Conservation (phyloP, 2,329 filamentous ascomycete genomes). For the Periconia sp. region DNA sequence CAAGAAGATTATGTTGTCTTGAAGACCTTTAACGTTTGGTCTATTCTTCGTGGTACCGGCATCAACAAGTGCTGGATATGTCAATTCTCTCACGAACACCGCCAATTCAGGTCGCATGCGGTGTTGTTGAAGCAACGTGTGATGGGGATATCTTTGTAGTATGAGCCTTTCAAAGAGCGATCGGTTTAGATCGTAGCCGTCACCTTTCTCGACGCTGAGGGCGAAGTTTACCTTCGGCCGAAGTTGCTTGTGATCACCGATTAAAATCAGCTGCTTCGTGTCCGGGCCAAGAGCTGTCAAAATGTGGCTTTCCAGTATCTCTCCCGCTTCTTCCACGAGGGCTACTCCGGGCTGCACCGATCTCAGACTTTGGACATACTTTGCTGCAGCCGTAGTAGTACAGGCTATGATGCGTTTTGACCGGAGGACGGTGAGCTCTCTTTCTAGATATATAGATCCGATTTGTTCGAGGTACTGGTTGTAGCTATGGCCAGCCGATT, state of each 20-base stretch:
- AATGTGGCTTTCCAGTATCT: conserved; percentile 70
- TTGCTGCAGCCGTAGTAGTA: conserved; percentile 72
- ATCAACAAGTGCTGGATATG: conserved; percentile 65
- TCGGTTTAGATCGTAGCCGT: conserved; percentile 67
- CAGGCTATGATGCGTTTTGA: conserved; percentile 66
- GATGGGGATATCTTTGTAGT: conserved; percentile 54
- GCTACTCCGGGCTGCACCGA: conserved; percentile 60
- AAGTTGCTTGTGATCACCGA: conserved; percentile 74
- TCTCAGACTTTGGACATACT: conserved; percentile 57
- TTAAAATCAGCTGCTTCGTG: conserved; percentile 66
- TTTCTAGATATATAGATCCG: conserved; percentile 26
- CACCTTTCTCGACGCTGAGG: conserved; percentile 63
- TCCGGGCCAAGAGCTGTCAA: conserved; percentile 59
- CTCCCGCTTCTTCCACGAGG: conserved; percentile 72
- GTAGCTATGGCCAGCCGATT: conserved; percentile 43
- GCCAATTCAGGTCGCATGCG: conserved; percentile 72
- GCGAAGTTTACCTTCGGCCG: conserved; percentile 67
- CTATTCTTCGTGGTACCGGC: conserved; percentile 53
- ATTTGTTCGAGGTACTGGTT: conserved; percentile 48
- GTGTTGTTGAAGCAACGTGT: conserved; percentile 63
- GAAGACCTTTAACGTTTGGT: conserved; percentile 57
- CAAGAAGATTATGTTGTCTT: conserved; percentile 65
- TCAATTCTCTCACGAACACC: conserved; percentile 56
- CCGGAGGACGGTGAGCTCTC: conserved; percentile 42
- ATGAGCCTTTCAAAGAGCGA: conserved; percentile 72